A percentile compares a stretch with the other conserved stretches of the same genome.
Evolutionary conservation across 352 stramenopile genomes (phyloP).

Genomic region (Globisporangium abappressorium): DNA sequence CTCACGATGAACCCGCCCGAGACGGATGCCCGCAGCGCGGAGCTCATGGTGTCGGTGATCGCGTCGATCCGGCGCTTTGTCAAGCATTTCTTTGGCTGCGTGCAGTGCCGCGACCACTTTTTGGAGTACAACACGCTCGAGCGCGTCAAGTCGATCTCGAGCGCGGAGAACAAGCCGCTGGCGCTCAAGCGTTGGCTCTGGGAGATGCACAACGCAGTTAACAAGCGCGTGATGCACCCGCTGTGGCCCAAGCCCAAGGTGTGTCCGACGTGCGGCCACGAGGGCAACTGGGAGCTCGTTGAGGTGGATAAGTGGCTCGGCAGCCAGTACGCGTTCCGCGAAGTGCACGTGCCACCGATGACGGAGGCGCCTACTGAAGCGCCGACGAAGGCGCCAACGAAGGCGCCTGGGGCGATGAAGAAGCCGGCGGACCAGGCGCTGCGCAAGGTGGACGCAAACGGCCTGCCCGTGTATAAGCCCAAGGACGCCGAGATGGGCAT

Average conservation of each 20-base stretch:
- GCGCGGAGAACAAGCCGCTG: slow-evolving; percentile 62
- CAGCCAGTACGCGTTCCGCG: slow-evolving; percentile 57
- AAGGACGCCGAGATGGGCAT: slow-evolving; percentile 71
- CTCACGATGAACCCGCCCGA: slow-evolving; percentile 68
- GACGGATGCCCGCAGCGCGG: slow-evolving; percentile 29
- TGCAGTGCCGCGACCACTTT: slow-evolving; percentile 78
- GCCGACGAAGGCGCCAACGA: slow-evolving; percentile 4
- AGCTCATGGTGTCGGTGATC: slow-evolving; percentile 67
- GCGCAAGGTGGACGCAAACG: slow-evolving; percentile 12
- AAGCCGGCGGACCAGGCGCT: slow-evolving; percentile 9
- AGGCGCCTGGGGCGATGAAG: slow-evolving; percentile 4
- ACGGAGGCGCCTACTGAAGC: slow-evolving; percentile 19
- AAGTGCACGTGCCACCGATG: slow-evolving; percentile 40
- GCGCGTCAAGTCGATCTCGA: slow-evolving; percentile 56
- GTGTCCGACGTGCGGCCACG: slow-evolving; percentile 66
- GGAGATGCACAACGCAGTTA: slow-evolving; percentile 84
- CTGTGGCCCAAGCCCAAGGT: slow-evolving; percentile 73
- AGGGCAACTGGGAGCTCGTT: slow-evolving; percentile 54
- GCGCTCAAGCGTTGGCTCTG: slow-evolving; percentile 78
- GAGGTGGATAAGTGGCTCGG: slow-evolving; percentile 79
- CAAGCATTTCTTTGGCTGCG: slow-evolving; percentile 84
- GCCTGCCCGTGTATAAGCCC: slow-evolving; percentile 34
- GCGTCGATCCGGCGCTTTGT: slow-evolving; percentile 79
- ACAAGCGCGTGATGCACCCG: slow-evolving; percentile 70
- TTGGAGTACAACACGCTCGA: slow-evolving; percentile 72